These are phyloP conservation scores for Yamadazyma siamensis DNA, from an alignment of 1,139 yeast genomes.

Conservation along the genomic window DNA sequence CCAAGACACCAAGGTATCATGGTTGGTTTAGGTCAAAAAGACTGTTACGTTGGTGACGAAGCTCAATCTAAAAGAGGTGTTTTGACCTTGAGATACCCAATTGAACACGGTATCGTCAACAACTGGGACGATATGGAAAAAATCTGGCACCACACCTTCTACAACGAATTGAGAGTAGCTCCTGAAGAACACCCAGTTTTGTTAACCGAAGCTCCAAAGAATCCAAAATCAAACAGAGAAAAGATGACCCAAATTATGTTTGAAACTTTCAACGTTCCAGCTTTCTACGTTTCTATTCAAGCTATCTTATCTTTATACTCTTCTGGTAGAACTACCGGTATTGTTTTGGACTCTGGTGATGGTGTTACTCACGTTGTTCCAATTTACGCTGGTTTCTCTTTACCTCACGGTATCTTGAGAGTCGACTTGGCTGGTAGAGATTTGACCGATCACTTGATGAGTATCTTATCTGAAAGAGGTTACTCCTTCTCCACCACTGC, in stretches of 20 bases:
- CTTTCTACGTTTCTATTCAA: constrained; percentile 97
- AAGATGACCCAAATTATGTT: constrained; percentile 99
- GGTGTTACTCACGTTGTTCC: constrained; percentile 99
- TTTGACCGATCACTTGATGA: constrained; percentile 97
- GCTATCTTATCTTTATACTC: constrained; percentile 98
- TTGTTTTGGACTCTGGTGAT: constrained; percentile 98
- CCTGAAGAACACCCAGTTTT: constrained; percentile 99
- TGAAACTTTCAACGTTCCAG: constrained; percentile 99
- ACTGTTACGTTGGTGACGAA: constrained; percentile 99
- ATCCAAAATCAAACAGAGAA: constrained; percentile 99
- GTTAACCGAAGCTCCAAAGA: constrained; percentile 98
- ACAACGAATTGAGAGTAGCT: constrained; percentile 97
- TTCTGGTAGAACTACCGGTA: constrained; percentile 99
- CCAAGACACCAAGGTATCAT: constrained; percentile 99
- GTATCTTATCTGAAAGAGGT: constrained; percentile 98
- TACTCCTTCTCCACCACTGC: constrained; percentile 98
- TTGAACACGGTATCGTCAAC: constrained; percentile 99
- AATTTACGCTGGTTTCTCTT: constrained; percentile 98
- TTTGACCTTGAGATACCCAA: constrained; percentile 96
- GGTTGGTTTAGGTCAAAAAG: constrained; percentile 99
- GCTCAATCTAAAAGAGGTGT: constrained; percentile 99
- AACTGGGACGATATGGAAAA: constrained; percentile 99
- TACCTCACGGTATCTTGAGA: constrained; percentile 98
- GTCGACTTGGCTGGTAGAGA: constrained; percentile 99
- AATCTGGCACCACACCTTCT: constrained; percentile 98